A percentile compares a stretch with the other conserved stretches of the same genome.
phyloP scores from a whole-genome alignment of 352 stramenopile genomes.

The Phytophthora chlamydospora region DNA sequence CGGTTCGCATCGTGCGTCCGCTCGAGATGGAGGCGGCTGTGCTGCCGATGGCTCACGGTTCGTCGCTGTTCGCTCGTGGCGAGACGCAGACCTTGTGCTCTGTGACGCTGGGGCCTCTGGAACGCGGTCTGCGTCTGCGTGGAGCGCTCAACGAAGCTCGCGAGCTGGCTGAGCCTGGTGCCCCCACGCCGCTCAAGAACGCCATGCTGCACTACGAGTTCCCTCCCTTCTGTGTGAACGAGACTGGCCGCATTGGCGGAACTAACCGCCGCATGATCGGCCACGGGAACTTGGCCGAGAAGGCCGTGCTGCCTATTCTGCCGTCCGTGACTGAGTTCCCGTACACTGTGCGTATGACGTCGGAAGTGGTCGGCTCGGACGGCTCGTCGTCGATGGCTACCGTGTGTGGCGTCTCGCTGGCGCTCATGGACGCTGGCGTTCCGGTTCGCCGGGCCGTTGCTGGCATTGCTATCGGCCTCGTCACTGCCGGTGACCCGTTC shows the following conservation, averaged over 20 bases:
- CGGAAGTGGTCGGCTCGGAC: constrained; percentile 95
- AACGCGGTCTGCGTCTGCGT: constrained; percentile 75
- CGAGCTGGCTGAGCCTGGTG: constrained; percentile 41
- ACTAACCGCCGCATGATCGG: constrained; percentile 94
- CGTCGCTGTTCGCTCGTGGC: constrained; percentile 86
- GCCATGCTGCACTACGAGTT: constrained; percentile 99
- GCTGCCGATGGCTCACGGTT: constrained; percentile 90
- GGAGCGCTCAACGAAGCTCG: constrained; percentile 57
- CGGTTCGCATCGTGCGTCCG: constrained; percentile 78
- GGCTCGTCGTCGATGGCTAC: constrained; percentile 96
- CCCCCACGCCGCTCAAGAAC: constrained; percentile 57
- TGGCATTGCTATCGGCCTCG: constrained; percentile 95
- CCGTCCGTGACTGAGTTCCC: constrained; percentile 93
- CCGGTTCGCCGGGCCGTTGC: constrained; percentile 93
- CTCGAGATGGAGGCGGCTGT: constrained; percentile 89
- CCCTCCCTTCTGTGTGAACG: constrained; percentile 97
- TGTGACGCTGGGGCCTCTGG: constrained; percentile 86
- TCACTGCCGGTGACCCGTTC: constrained; percentile 76
- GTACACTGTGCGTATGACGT: constrained; percentile 97
- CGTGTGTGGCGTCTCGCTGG: constrained; percentile 96
- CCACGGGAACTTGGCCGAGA: constrained; percentile 97
- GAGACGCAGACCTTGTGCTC: constrained; percentile 92
- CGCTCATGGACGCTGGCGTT: constrained; percentile 97
- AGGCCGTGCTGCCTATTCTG: constrained; percentile 93
- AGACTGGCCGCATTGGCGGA: constrained; percentile 89